These are phyloP conservation scores for Umbellularia californica DNA, from an alignment of 164 flowering plant genomes.

Conservation along the genomic window DNA sequence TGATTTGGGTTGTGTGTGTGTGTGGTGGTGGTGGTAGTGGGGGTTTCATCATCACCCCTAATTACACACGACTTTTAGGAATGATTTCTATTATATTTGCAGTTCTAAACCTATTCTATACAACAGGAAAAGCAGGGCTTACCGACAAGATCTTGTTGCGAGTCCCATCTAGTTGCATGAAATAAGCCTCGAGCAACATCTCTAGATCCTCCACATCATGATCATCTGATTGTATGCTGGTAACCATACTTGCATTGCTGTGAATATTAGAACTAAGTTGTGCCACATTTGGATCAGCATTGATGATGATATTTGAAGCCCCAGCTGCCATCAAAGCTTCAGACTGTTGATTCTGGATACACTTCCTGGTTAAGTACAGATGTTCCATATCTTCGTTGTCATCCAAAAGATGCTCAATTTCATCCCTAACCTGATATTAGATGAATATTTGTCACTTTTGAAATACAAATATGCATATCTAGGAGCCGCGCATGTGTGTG, in stretches of 20 bases:
- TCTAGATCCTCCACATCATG: slow-evolving; percentile 93
- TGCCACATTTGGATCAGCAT: slow-evolving; percentile 33
- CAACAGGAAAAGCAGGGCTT: slow-evolving; percentile 24
- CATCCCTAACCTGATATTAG: slow-evolving; percentile 81
- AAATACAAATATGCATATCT: background rate
- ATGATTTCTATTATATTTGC: no score
- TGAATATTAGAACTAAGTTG: slow-evolving; percentile 39
- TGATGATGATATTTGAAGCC: slow-evolving; percentile 41
- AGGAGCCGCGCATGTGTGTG: no score
- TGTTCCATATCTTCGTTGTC: slow-evolving; percentile 97
- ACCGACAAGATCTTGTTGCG: slow-evolving; percentile 90
- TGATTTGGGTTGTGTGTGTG: no score
- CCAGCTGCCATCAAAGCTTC: slow-evolving; percentile 45
- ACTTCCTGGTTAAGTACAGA: slow-evolving; percentile 79
- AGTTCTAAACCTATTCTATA: background rate
- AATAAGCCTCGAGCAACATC: slow-evolving; percentile 97
- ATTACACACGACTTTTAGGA: no score
- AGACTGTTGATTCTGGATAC: slow-evolving; percentile 72
- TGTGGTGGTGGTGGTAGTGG: no score
- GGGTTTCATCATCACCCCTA: no score
- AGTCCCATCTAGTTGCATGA: slow-evolving; percentile 95
- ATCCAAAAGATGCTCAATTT: slow-evolving; percentile 89
- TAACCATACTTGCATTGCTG: slow-evolving; percentile 68
- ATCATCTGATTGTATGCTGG: slow-evolving; percentile 49
- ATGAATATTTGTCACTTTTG: slow-evolving; percentile 1